Evolutionary conservation across 192 early-diverging fungal species (phyloP).

Genomic region (Podila verticillata): DNA sequence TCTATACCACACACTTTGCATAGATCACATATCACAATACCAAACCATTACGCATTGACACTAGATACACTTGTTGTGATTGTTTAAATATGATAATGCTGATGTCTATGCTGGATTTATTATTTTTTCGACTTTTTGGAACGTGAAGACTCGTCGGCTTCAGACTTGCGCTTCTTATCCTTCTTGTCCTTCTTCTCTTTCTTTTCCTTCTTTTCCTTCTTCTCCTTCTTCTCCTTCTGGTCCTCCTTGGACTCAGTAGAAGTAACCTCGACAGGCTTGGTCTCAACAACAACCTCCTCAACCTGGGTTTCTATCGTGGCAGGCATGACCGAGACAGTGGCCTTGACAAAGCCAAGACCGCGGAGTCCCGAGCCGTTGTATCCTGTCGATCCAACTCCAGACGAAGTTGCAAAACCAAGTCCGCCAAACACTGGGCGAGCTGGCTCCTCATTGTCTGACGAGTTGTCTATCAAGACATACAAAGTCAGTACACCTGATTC

Average conservation of each 20-base stretch:
- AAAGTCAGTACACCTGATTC: background rate
- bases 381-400: slow-evolving; percentile 37
- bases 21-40: background rate
- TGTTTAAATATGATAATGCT: slow-evolving; percentile 2
- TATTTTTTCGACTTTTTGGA: slow-evolving; percentile 51
- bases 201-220: slow-evolving; percentile 29
- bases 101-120: background rate
- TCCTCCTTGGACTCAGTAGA: background rate
- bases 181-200: slow-evolving; percentile 24
- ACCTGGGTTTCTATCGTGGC: slow-evolving; percentile 45
- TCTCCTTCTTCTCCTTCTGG: slow-evolving; percentile 10
- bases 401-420: slow-evolving; percentile 37
- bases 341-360: slow-evolving; percentile 48
- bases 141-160: slow-evolving; percentile 17
- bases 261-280: background rate
- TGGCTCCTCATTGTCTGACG: slow-evolving; percentile 11
- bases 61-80: background rate
- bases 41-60: background rate
- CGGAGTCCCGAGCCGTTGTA: slow-evolving; percentile 34
- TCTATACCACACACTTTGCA: background rate
- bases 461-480: background rate
- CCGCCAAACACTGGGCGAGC: slow-evolving; percentile 38
- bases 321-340: slow-evolving; percentile 46
- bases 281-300: slow-evolving; percentile 24
- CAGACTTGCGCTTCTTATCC: slow-evolving; percentile 37